These are phyloP conservation scores for Aspergillus avenaceus DNA, from an alignment of 495 filamentous ascomycete genomes.

Conservation along the genomic window DNA sequence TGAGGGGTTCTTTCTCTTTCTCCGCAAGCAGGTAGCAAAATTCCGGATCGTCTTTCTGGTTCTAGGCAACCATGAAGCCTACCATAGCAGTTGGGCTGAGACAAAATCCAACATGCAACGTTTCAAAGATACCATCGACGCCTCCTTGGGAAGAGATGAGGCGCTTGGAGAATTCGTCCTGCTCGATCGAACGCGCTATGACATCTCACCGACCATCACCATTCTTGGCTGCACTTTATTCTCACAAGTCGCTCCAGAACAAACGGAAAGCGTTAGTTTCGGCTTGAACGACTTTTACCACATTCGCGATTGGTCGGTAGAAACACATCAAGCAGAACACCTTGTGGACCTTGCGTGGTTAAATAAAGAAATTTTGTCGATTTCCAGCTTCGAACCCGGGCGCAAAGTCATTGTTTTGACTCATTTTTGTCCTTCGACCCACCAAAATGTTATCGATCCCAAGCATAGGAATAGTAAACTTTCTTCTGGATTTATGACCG, in stretches of 20 bases:
- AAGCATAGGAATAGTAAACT: constrained; percentile 31
- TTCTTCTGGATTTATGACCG: constrained; percentile 37
- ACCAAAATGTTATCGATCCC: constrained; percentile 27
- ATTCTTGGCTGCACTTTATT: constrained; percentile 50
- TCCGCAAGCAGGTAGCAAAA: constrained; percentile 31
- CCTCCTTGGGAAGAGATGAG: background rate
- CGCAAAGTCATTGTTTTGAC: constrained; percentile 39
- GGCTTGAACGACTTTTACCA: constrained; percentile 41
- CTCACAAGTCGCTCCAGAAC: constrained; percentile 27
- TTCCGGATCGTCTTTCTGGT: constrained; percentile 43
- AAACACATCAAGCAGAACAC: constrained; percentile 31
- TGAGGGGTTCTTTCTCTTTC: constrained; percentile 31
- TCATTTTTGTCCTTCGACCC: constrained; percentile 38
- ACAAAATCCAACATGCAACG: constrained; percentile 21
- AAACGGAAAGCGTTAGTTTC: constrained; percentile 20
- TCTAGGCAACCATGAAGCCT: constrained; percentile 50
- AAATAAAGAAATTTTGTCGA: constrained; percentile 30
- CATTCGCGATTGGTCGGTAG: constrained; percentile 36
- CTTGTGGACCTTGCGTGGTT: constrained; percentile 39
- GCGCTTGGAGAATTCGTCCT: constrained; percentile 33
- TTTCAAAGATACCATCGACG: constrained; percentile 8
- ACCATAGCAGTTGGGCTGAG: constrained; percentile 24
- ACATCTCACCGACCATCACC: constrained; percentile 25
- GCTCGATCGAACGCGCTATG: constrained; percentile 36
- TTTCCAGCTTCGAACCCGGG: constrained; percentile 17